phyloP scores from a whole-genome alignment of 805 yeast genomes.

The Allodekkera sacchari region DNA sequence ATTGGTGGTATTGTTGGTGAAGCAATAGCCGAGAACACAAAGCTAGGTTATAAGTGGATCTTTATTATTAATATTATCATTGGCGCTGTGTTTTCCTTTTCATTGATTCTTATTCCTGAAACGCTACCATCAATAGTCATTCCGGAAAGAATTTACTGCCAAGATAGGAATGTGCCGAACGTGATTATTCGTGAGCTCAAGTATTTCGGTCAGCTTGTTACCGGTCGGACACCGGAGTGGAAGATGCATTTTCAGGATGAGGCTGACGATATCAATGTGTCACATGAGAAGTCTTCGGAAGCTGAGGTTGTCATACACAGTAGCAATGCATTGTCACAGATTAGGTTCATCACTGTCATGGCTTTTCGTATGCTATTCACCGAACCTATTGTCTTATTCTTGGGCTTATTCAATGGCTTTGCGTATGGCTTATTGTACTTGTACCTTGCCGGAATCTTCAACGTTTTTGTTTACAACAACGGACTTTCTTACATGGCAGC shows the following conservation, averaged over 20 bases:
- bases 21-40: slow-evolving; percentile 23
- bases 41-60: slow-evolving; percentile 25
- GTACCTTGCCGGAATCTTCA: slow-evolving; percentile 28
- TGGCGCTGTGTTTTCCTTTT: slow-evolving; percentile 18
- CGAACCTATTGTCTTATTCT: slow-evolving; percentile 27
- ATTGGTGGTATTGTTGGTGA: slow-evolving; percentile 30
- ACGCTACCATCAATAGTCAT: slow-evolving; percentile 29
- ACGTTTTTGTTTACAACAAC: slow-evolving; percentile 26
- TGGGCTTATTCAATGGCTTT: slow-evolving; percentile 28
- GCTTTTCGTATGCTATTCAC: slow-evolving; percentile 27
- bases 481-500: slow-evolving; percentile 24
- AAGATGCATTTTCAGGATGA: slow-evolving; percentile 6
- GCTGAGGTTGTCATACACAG: slow-evolving; percentile 19
- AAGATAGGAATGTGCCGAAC: slow-evolving; percentile 16
- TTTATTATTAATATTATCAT: slow-evolving; percentile 25
- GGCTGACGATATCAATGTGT: no score
- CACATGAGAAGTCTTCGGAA: slow-evolving; percentile 11
- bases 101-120: slow-evolving; percentile 23
- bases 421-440: slow-evolving; percentile 28
- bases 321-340: slow-evolving; percentile 19
- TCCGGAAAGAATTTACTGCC: slow-evolving; percentile 20
- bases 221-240: slow-evolving; percentile 16
- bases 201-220: slow-evolving; percentile 10
- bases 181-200: slow-evolving; percentile 20
- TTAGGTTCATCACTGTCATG: slow-evolving; percentile 22